Conservation (phyloP, 768 basidiomycete genomes). For the Podaxis sp. region DNA sequence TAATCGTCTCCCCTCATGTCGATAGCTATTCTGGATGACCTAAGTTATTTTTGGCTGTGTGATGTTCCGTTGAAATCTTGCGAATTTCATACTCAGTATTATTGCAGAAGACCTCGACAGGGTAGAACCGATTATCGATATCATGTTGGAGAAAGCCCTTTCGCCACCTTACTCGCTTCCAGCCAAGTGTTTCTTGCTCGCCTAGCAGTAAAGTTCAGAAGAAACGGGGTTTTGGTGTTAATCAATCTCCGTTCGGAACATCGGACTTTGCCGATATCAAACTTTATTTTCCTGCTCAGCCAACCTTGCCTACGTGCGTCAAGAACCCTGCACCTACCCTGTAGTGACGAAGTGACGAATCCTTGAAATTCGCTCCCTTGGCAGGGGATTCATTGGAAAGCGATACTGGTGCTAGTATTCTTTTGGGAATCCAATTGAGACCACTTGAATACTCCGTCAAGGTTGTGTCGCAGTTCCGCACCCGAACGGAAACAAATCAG, state of each 20-base stretch:
- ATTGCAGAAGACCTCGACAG: not conserved
- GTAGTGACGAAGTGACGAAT: not conserved
- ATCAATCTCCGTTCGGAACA: not conserved
- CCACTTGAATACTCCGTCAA: not conserved
- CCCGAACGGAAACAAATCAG: not conserved
- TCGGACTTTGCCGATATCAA: conserved; percentile 2
- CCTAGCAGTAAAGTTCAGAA: conserved; percentile 5
- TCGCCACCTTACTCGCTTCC: not conserved
- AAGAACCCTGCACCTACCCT: not conserved
- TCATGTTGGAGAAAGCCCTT: not conserved
- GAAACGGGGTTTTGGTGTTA: not conserved
- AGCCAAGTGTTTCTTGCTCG: not conserved
- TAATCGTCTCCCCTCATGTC: too few relatives aligned
- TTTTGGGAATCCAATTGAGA: not conserved
- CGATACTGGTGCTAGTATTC: not conserved
- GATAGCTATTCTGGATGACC: not conserved
- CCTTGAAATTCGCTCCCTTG: not conserved
- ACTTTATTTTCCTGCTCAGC: conserved; percentile 1
- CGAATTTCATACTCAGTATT: not conserved
- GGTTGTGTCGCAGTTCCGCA: not conserved
- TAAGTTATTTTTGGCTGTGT: not conserved
- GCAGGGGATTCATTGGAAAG: not conserved
- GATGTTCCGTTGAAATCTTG: conserved; percentile 1
- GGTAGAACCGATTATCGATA: not conserved
- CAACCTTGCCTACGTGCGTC: not conserved